phyloP scores from a whole-genome alignment of 345 rosid species.

The Eucalyptus albens region DNA sequence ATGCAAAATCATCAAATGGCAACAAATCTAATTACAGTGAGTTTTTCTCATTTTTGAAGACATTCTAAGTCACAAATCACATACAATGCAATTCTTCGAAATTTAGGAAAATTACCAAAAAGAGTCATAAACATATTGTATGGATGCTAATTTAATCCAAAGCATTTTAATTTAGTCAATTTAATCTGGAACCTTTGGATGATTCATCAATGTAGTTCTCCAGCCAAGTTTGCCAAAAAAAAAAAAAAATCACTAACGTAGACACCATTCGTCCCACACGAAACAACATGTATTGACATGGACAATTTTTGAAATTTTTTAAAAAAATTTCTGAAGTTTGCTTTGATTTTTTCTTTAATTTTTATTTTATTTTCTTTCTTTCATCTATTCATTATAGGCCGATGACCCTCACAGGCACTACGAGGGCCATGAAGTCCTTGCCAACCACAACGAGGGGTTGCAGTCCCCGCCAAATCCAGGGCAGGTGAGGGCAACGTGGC shows the following conservation, averaged over 20 bases:
- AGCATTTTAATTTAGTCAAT: background rate
- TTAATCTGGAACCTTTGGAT: background rate
- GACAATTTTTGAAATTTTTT: no score
- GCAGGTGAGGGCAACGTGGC: background rate
- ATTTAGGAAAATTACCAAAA: background rate
- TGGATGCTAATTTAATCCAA: background rate
- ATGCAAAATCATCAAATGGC: background rate
- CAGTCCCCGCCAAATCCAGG: background rate
- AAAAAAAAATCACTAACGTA: background rate
- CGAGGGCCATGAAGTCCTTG: background rate
- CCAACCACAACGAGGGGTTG: background rate
- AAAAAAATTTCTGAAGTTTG: fast-evolving
- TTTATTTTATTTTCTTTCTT: no score
- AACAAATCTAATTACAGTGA: background rate
- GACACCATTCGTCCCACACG: fast-evolving
- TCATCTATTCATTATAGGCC: no score
- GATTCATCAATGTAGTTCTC: background rate
- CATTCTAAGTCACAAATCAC: background rate
- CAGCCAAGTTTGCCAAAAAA: background rate
- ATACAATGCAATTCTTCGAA: background rate
- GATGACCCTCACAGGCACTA: background rate
- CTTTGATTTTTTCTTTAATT: background rate
- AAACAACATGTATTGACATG: background rate
- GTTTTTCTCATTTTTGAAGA: background rate
- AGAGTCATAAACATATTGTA: background rate